Base-by-base conservation (phyloP, 768 basidiomycete species). In the Panaeolus cyanescens region DNA sequence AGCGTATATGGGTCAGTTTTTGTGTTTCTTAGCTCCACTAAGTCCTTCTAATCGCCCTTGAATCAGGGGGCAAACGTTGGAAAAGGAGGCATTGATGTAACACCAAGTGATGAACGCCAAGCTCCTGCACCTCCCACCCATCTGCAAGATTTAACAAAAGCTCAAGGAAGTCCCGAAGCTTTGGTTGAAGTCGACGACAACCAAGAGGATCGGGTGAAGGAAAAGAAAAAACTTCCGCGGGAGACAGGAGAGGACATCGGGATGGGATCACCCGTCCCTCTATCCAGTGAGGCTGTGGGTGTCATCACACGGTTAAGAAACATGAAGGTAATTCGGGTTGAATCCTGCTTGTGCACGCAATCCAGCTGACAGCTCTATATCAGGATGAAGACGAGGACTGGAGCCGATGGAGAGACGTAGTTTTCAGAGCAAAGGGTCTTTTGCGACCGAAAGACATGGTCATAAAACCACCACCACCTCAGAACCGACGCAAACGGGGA, bases 171-270 rank as follows among this genome's bases (percentile, higher is more conserved):
- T 61, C 84, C 85, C 4, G 85, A 88, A 69, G 76, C 76, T 2
- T 67, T 83, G 17, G 66, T 67, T 20, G 74, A 64, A 33, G n/a
- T 62, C 33, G 62, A 63, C 20, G 60, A 61, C 15, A 36, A 62
- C 6, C 64, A 60, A 28, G 56, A 62, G 5, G 60, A 54, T 39
- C 54, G 55, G n/a, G 62, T 61, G 32, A 59, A 55, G 13, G 53
- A 32, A 20, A 54, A 63, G 9, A 87, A 84, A 65, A 76, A 86
- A 6, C 80, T 95, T 32, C 93, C 93, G 0, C 85, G 93, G 53
- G 93, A 94, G 76, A 93, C 92, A 0, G 93, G 93, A 1, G 83
- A 89, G 59, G 93, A 93, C 70, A 92, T 93, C 59, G 93, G 93
- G 5, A 90, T 93, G 88, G 89, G 90, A 2, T 93, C 93, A 1